Percentiles rank a stretch among this genome's conserved stretches.
phyloP scores from a whole-genome alignment of 805 yeast species.

The Candida ascalaphidarum region DNA sequence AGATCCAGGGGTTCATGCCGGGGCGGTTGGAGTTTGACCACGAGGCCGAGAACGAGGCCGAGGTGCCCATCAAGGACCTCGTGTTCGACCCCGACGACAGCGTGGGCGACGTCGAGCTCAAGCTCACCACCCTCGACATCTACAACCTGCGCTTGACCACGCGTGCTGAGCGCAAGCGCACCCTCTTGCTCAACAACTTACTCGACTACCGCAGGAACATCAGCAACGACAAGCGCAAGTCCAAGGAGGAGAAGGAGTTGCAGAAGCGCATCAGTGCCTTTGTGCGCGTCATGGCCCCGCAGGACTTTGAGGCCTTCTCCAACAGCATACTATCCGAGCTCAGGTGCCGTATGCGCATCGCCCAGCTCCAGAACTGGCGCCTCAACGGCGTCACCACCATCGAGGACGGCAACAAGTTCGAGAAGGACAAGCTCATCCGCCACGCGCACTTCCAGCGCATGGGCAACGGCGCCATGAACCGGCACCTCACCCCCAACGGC shows the following conservation, averaged over 20 bases:
- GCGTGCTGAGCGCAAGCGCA: conserved; percentile 87
- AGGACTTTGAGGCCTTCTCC: conserved; percentile 70
- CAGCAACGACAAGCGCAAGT: conserved; percentile 73
- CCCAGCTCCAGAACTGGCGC: conserved; percentile 91
- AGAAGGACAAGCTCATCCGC: conserved; percentile 75
- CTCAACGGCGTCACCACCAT: conserved; percentile 77
- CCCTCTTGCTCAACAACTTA: conserved; percentile 64
- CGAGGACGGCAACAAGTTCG: conserved; percentile 79
- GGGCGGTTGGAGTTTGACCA: conserved; percentile 95
- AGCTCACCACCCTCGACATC: conserved; percentile 78
- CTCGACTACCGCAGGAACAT: conserved; percentile 80
- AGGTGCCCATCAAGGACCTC: conserved; percentile 89
- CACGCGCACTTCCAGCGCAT: conserved; percentile 52
- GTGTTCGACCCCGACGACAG: conserved; percentile 90
- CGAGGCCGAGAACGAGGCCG: conserved; percentile 96
- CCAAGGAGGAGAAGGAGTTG: conserved; percentile 85
- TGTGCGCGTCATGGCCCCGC: conserved; percentile 70
- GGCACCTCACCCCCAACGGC: conserved; percentile 3
- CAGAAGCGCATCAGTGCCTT: conserved; percentile 69
- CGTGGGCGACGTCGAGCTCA: conserved; percentile 80
- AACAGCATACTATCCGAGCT: conserved; percentile 72
- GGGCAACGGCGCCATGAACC: conserved; percentile 27
- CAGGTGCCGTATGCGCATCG: conserved; percentile 70
- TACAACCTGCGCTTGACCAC: conserved; percentile 84
- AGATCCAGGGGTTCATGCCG: conserved; percentile 97